Evolutionary conservation across 2,329 filamentous ascomycete genomes (phyloP).

Genomic region (Apiospora koreana): DNA sequence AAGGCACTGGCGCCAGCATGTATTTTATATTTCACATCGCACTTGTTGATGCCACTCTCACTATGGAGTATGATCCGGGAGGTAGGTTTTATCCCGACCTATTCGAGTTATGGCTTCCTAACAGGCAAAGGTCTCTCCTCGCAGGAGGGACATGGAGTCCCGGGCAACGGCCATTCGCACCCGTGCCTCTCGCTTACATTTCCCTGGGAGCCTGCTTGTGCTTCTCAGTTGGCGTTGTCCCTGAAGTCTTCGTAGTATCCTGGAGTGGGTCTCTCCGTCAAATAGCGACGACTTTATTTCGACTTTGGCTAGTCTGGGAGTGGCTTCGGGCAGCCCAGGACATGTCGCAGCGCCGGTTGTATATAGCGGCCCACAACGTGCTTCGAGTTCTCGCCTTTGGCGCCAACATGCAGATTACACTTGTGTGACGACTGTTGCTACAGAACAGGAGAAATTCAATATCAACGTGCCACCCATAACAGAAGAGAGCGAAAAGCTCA

Average conservation of each 20-base stretch:
- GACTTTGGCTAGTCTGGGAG: not conserved
- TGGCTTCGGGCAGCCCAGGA: not conserved
- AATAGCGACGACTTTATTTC: not conserved
- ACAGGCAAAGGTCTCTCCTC: not conserved
- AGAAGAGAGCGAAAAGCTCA: too few species aligned
- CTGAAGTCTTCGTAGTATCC: not conserved
- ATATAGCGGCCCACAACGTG: not conserved
- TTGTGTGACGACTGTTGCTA: too few species aligned
- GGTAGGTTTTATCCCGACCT: not conserved
- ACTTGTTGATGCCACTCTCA: not conserved
- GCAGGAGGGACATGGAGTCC: not conserved
- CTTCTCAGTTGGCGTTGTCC: not conserved
- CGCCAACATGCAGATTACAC: too few species aligned
- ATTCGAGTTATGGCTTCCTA: not conserved
- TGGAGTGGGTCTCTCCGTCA: not conserved
- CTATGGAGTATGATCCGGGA: not conserved
- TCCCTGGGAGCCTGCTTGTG: not conserved
- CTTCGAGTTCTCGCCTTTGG: too few species aligned
- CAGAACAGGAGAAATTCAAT: too few species aligned
- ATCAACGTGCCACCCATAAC: too few species aligned
- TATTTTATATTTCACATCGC: conserved; percentile 4
- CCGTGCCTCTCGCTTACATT: not conserved
- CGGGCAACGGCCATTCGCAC: not conserved
- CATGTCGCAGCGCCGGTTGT: not conserved
- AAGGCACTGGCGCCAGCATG: not conserved